These are phyloP conservation scores for Mallotus japonicus DNA, from an alignment of 441 rosid species.

Conservation along the genomic window DNA sequence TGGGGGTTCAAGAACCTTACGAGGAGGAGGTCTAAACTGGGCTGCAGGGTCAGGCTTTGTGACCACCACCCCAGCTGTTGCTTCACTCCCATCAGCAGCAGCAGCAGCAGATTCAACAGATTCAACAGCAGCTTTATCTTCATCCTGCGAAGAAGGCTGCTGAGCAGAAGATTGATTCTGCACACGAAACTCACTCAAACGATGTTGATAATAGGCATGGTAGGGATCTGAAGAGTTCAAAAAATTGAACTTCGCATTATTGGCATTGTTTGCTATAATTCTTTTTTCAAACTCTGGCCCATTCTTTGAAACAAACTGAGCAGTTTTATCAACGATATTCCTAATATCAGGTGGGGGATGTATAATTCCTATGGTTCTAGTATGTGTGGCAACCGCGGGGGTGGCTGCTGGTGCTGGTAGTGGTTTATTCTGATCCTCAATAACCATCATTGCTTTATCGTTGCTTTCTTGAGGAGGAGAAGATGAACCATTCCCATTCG, in stretches of 20 bases:
- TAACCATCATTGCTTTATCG: conserved; percentile 31
- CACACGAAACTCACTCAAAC: conserved; percentile 64
- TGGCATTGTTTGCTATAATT: conserved; percentile 68
- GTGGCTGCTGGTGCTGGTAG: conserved; percentile 23
- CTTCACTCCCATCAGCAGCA: conserved; percentile 36
- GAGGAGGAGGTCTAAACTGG: conserved; percentile 53
- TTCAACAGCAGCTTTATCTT: conserved; percentile 41
- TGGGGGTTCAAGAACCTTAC: conserved; percentile 73
- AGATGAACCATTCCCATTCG: conserved; percentile 63
- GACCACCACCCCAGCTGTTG: conserved; percentile 34
- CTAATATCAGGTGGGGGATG: conserved; percentile 92
- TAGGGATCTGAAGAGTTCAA: conserved; percentile 73
- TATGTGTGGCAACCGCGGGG: conserved; percentile 63
- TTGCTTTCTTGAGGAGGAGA: conserved; percentile 50
- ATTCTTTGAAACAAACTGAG: conserved; percentile 79
- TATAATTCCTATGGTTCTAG: conserved; percentile 84
- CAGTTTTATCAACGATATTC: conserved; percentile 81
- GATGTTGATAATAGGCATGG: conserved; percentile 84
- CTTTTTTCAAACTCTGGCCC: conserved; percentile 86
- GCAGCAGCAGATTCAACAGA: conserved; percentile 30
- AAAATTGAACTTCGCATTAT: conserved; percentile 80
- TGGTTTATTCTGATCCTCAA: conserved; percentile 47
- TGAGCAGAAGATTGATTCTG: conserved; percentile 57
- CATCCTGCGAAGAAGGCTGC: conserved; percentile 34
- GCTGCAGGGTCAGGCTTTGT: conserved; percentile 53